Evolutionary conservation across 106 monocot species (phyloP), one percentile per base, ranked within the genome.

Genomic region (Gastrodia elata): DNA sequence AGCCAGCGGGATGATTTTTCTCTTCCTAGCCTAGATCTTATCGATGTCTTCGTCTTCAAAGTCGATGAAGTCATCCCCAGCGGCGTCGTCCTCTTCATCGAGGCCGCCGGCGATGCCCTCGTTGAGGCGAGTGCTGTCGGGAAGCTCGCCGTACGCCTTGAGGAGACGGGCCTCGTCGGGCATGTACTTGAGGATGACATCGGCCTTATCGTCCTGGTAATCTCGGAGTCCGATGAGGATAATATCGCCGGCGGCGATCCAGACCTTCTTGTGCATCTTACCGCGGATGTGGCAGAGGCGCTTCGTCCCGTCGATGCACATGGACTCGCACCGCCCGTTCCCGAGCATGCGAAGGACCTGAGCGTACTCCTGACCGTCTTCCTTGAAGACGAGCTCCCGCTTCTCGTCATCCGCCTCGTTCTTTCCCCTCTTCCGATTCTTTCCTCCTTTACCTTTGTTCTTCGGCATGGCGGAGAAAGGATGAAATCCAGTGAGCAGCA

Each of bases 211-310:
- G 71, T 88, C 88, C 77, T 88, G 88, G 80, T 88, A 88, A 30
- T 88, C 88, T 15, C 88, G 82, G 25, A 88, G 84, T 13, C 88
- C 88, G 72, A 88, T 85, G 28, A 88, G 84, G 56, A 88, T 80
- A 68, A 88, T 85, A 70, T 85, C 88, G 15, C 85, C 88, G 34
- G 88, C 88, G 36, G 88, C 88, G 73, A 88, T 88, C 88, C 88
- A 88, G 22, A 88, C 88, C 68, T 88, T 88, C 80, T 88, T 88
- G 80, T 88, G 88, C 88, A 88, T 88, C 82, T 88, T 88, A 2
- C 88, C 88, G 0, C 88, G 80, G 73, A 88, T 88, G 68, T 88
- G 88, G 73, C 85, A 84, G 42, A 88, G 88, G 0, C 88, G 65
- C 39, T 88, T 88, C 61, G 80, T 85, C 8, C 88, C 88, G 61